Evolutionary conservation across 805 yeast species (phyloP), one percentile per base, ranked within the genome.

Genomic region (Myxozyma vanderwaltii): DNA sequence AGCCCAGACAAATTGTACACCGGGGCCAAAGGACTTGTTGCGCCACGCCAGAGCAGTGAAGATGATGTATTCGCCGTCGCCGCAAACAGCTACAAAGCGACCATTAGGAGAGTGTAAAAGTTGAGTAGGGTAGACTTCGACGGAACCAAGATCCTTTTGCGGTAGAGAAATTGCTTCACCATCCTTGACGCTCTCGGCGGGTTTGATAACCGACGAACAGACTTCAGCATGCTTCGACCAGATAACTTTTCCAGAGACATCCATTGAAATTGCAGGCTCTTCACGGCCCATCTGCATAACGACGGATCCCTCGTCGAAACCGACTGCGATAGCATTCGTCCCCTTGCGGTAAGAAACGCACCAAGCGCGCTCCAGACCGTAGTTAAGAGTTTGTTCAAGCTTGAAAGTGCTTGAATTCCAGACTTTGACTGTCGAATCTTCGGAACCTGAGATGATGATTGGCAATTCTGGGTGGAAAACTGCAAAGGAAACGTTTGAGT

Each of bases 11-110:
- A 95, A 90, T 70, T 91, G 97, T 56, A 84, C 76, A 21, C 96
- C 97, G 58, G 83, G 81, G 63, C 98, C 98, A 74, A 88, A 94
- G 51, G 91, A 81, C 77, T 91, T 94, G 70, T 92, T 91, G 78
- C 99, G 85, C 99, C 99, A 94, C 1, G 98, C 98, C 69, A 94
- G 81, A 1, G 99, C 92, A 1, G 98, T 91, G 76, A 92, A 94
- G 55, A 94, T 86, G 68, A 92, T 89, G 73, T 90, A 92, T 75
- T 94, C 99, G 61, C 97, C 97, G 76, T 94, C 99, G 71, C 99
- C 99, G 47, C 92, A 87, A 51, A 94, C 97, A 27, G 98, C 88
- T 40, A 91, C 97, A 72, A 88, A 94, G 74, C 97, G 85, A 64
- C 99, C 99, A 72, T 94, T 94, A 64, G 98, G 97, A 46, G 98